Conservation (phyloP, 768 basidiomycete species). For the Lentinula edodes region DNA sequence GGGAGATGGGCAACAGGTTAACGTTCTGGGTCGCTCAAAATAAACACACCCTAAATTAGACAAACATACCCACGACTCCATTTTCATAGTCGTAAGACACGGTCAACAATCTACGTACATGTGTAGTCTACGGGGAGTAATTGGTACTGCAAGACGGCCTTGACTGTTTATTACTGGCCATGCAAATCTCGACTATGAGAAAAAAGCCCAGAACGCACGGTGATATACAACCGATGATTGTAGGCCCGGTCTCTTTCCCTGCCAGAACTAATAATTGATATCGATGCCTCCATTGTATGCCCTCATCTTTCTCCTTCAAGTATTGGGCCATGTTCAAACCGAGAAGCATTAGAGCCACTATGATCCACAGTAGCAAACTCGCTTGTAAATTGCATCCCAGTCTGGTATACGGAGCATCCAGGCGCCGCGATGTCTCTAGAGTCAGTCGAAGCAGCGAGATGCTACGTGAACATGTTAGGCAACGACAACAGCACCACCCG, state of each 20-base stretch:
- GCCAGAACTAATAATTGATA: not conserved
- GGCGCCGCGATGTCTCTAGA: conserved; percentile 3
- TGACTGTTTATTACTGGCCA: no score
- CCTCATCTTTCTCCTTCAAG: not conserved
- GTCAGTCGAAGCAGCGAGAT: conserved; percentile 1
- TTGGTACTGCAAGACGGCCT: no score
- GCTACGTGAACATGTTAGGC: not conserved
- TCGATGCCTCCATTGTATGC: no score
- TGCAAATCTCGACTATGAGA: no score
- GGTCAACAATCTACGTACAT: no score
- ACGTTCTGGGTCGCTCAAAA: not conserved
- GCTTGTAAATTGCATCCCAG: not conserved
- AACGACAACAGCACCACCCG: not conserved
- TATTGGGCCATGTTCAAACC: not conserved
- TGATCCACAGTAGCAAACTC: not conserved
- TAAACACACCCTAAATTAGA: not conserved
- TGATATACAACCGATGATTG: no score
- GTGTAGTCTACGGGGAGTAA: no score
- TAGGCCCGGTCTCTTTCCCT: no score
- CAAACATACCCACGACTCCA: not conserved
- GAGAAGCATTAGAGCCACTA: not conserved
- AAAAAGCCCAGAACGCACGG: no score
- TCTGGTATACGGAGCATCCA: conserved; percentile 3
- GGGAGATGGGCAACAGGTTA: not conserved
- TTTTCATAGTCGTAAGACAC: no score